These are phyloP conservation scores for Ophiosphaerella korrae DNA, from an alignment of 2,329 filamentous ascomycete genomes.

Conservation along the genomic window DNA sequence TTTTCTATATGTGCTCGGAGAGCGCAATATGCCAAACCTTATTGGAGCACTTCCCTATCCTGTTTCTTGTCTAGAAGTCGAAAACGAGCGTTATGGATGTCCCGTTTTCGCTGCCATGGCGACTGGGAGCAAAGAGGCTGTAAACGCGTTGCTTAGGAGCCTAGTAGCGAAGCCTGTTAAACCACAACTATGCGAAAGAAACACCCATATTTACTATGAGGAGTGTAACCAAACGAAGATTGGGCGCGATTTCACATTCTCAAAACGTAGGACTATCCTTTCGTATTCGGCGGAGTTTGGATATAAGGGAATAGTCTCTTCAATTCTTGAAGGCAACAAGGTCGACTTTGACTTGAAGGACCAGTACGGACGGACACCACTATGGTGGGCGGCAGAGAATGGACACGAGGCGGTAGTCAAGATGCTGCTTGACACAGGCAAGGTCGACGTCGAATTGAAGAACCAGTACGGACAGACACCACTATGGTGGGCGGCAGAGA, in stretches of 20 bases:
- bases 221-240: slow-evolving; percentile 28
- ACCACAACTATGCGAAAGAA: no score
- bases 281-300: slow-evolving; percentile 9
- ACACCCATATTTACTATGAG: slow-evolving; percentile 24
- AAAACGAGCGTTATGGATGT: slow-evolving; percentile 38
- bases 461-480: no score
- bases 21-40: slow-evolving; percentile 28
- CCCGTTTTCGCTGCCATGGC: slow-evolving; percentile 44
- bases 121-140: no score
- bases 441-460: no score
- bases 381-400: no score
- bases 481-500: no score
- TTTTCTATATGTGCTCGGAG: slow-evolving; percentile 26
- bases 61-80: slow-evolving; percentile 20
- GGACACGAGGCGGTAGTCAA: no score
- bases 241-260: slow-evolving; percentile 18
- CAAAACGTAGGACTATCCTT: slow-evolving; percentile 3
- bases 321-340: slow-evolving; percentile 4
- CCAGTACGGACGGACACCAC: no score
- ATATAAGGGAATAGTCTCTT: neutral
- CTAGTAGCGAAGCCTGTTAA: no score
- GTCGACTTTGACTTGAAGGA: slow-evolving; percentile 3
- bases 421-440: no score
- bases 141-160: no score
- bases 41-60: slow-evolving; percentile 33